Evolutionary conservation across 176 grass and related monocot genomes (phyloP).

Genomic region (Tuctoria greenei): DNA sequence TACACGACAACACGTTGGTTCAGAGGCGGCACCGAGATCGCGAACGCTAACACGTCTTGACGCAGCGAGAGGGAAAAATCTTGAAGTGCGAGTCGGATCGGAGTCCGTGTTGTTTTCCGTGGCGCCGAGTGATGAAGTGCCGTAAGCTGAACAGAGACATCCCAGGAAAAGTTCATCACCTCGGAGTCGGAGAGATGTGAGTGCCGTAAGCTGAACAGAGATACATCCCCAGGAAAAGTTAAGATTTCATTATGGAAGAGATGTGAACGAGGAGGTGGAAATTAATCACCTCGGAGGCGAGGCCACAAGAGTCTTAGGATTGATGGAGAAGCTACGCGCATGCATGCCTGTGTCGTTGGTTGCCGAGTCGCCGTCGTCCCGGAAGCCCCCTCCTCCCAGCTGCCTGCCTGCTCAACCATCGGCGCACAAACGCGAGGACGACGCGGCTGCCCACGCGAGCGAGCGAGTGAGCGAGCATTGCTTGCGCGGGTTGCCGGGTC

Average conservation of each 20-base stretch:
- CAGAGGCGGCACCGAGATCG: background rate
- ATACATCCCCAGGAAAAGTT: background rate
- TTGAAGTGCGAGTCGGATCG: background rate
- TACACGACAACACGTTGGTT: background rate
- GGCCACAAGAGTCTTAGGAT: background rate
- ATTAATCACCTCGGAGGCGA: background rate
- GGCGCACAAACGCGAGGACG: background rate
- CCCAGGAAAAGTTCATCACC: too few relatives aligned
- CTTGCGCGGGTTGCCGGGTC: conserved; percentile 42
- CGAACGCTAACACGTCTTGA: background rate
- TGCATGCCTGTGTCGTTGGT: background rate
- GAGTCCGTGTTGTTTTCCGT: background rate
- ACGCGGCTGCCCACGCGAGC: too few relatives aligned
- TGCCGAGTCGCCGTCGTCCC: conserved; percentile 34
- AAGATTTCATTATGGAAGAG: background rate
- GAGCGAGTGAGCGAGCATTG: background rate
- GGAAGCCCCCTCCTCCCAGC: background rate
- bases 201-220: background rate
- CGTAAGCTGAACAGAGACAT: too few relatives aligned
- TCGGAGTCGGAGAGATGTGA: too few relatives aligned
- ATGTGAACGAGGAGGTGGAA: background rate
- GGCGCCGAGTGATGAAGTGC: background rate
- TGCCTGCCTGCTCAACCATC: background rate
- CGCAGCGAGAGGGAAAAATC: background rate
- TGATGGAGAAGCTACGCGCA: background rate